Conservation (phyloP, 306 rosid species). For the Lotus japonicus region DNA sequence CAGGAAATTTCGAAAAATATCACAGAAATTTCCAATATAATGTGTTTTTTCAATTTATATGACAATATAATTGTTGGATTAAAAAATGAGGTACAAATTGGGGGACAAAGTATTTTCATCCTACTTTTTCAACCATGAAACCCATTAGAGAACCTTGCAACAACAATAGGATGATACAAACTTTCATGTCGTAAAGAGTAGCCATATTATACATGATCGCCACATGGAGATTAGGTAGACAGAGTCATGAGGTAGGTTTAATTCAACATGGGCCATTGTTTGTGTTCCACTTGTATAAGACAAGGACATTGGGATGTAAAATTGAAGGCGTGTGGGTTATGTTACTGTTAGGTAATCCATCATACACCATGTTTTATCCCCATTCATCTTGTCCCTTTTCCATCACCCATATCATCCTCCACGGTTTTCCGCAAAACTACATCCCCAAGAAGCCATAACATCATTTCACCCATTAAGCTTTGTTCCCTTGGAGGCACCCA, state of each 20-base stretch:
- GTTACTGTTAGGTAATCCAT: conserved; percentile 36
- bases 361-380: conserved; percentile 27
- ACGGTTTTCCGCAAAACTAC: conserved; percentile 49
- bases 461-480: conserved; percentile 23
- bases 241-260: background rate
- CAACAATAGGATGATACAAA: conserved; percentile 15
- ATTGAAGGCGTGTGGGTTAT: conserved; percentile 28
- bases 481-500: conserved; percentile 25
- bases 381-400: conserved; percentile 40
- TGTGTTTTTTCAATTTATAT: background rate
- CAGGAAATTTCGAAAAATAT: no score
- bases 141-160: background rate
- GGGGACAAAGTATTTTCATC: no score
- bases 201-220: background rate
- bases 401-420: background rate
- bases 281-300: conserved; percentile 37
- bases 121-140: background rate
- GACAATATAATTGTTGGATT: no score
- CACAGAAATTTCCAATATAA: no score
- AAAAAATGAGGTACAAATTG: no score
- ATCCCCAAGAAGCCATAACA: conserved; percentile 53
- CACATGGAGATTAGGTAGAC: conserved; percentile 19
- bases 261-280: conserved; percentile 19
- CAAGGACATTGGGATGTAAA: conserved; percentile 41
- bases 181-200: background rate